Evolutionary conservation across 371 early-diverging fungal genomes (phyloP).

Genomic region (Dipsacomyces acuminosporus): DNA sequence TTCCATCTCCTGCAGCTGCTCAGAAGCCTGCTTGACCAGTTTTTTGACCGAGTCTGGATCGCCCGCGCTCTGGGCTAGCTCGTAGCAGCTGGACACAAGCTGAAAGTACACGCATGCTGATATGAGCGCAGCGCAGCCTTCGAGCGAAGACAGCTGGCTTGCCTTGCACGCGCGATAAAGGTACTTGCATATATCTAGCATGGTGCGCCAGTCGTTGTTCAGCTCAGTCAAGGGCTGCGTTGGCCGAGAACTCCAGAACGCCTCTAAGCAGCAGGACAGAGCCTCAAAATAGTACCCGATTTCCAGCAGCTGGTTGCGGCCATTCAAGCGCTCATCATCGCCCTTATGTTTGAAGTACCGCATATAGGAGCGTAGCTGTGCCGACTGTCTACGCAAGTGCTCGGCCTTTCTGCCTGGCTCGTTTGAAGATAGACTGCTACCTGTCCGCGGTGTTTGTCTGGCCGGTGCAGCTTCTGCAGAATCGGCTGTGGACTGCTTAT

Average conservation of each 20-base stretch:
- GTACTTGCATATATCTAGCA: conserved; percentile 30
- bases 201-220: conserved; percentile 37
- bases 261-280: conserved; percentile 37
- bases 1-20: conserved; percentile 20
- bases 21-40: conserved; percentile 11
- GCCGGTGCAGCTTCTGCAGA: background rate
- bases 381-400: conserved; percentile 19
- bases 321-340: conserved; percentile 25
- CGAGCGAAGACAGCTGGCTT: conserved; percentile 14
- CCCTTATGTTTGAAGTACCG: conserved; percentile 36
- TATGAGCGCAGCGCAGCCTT: conserved; percentile 27
- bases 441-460: background rate
- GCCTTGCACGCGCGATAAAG: conserved; percentile 14
- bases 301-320: conserved; percentile 23
- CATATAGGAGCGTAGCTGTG: conserved; percentile 22
- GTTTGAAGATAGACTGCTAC: background rate
- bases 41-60: conserved; percentile 1
- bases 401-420: conserved; percentile 15
- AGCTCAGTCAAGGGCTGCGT: conserved; percentile 15
- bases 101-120: conserved; percentile 32
- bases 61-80: background rate
- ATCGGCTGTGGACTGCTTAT: no score
- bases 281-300: conserved; percentile 36
- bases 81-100: conserved; percentile 15
- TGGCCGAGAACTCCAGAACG: conserved; percentile 32